Evolutionary conservation across 805 yeast species (phyloP).

Genomic region (Sugiyamaella qingdaonensis): DNA sequence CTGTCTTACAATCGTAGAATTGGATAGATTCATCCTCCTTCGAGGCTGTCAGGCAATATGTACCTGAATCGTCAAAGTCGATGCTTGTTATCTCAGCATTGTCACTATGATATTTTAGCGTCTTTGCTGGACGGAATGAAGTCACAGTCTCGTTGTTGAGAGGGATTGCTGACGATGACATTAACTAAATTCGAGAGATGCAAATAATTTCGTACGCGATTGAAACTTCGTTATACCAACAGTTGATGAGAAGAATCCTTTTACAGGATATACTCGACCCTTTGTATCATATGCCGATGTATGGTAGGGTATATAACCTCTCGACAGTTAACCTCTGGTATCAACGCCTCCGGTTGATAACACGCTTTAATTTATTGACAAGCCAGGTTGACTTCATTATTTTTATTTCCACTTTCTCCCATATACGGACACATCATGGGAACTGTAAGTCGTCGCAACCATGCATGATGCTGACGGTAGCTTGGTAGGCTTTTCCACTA

Average conservation of each 20-base stretch:
- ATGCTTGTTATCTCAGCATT: constrained; percentile 34
- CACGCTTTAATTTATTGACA: not conserved
- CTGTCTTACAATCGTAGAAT: constrained; percentile 69
- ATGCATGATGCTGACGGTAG: not conserved
- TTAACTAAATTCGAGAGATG: not conserved
- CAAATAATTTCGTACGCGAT: no score
- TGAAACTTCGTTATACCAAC: no score
- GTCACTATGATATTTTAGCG: constrained; percentile 42
- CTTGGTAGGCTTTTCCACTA: constrained; percentile 65
- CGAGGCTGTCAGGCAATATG: constrained; percentile 71
- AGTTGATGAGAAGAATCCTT: no score
- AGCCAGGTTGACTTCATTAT: not conserved
- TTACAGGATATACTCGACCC: no score
- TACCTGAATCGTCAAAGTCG: constrained; percentile 82
- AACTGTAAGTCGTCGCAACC: constrained; percentile 12
- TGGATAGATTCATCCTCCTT: constrained; percentile 82
- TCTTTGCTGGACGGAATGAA: constrained; percentile 43
- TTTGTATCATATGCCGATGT: no score
- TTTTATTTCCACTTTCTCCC: not conserved
- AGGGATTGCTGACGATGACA: constrained; percentile 17
- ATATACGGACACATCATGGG: constrained; percentile 11
- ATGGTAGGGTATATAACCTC: no score
- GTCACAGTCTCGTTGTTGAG: constrained; percentile 14
- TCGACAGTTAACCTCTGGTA: not conserved
- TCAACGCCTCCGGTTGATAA: not conserved